A percentile compares a stretch with the other conserved stretches of the same genome.
These are phyloP conservation scores for Penicillium corylophilum DNA, from an alignment of 2,329 filamentous ascomycete genomes.

Conservation along the genomic window DNA sequence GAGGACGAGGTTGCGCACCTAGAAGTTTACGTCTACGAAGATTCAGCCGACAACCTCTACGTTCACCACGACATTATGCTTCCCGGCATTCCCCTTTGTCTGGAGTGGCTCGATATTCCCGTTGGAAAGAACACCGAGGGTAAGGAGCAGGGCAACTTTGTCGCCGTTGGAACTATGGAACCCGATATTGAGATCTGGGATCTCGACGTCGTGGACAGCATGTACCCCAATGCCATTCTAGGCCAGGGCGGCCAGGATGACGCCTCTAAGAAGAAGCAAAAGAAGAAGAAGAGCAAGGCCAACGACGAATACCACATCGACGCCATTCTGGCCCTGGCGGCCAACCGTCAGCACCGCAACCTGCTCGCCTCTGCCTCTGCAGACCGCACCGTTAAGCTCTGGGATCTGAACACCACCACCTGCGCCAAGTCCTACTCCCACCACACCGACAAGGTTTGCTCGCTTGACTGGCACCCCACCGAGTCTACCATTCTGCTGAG, in stretches of 20 bases:
- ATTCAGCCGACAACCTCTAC: conserved; percentile 91
- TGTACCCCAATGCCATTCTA: conserved; percentile 96
- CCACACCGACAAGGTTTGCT: conserved; percentile 97
- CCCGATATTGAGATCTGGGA: conserved; percentile 99
- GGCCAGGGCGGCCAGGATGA: conserved; percentile 64
- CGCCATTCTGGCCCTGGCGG: conserved; percentile 83
- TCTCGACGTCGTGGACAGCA: conserved; percentile 90
- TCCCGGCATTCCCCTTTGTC: conserved; percentile 88
- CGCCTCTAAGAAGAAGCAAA: conserved; percentile 68
- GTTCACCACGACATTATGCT: conserved; percentile 99
- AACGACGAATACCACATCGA: conserved; percentile 95
- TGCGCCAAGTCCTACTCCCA: conserved; percentile 95
- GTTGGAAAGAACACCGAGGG: conserved; percentile 69
- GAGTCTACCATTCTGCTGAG: conserved; percentile 87
- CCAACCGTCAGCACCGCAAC: conserved; percentile 91
- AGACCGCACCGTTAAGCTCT: conserved; percentile 95
- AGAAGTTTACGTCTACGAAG: conserved; percentile 97
- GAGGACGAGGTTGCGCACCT: conserved; percentile 96
- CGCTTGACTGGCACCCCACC: conserved; percentile 84
- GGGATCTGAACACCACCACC: conserved; percentile 88
- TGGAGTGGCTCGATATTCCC: conserved; percentile 95
- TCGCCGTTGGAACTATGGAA: conserved; percentile 94
- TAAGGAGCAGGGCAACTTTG: conserved; percentile 78
- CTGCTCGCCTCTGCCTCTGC: conserved; percentile 92
- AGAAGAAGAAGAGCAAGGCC: conserved; percentile 84